phyloP scores from a whole-genome alignment of 1,284 basidiomycete genomes.

The Ceratobasidium sp. region DNA sequence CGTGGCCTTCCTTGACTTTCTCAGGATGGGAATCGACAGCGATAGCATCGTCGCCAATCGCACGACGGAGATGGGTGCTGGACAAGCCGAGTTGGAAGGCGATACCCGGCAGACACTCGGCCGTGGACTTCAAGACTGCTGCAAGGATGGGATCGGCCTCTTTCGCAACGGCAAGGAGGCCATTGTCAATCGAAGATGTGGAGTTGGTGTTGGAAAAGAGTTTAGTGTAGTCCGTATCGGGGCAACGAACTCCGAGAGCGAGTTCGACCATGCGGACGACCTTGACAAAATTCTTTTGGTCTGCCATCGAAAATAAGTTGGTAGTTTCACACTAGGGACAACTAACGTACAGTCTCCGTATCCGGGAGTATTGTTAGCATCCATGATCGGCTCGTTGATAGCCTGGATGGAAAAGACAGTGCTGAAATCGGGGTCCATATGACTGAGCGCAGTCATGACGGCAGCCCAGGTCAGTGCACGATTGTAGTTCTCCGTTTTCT shows the following conservation, averaged over 20 bases:
- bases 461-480: constrained; percentile 78
- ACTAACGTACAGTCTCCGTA: constrained; percentile 65
- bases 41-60: neutral
- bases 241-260: constrained; percentile 59
- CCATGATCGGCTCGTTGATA: constrained; percentile 75
- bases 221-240: constrained; percentile 42
- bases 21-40: neutral
- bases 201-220: constrained; percentile 52
- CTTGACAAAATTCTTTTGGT: constrained; percentile 72
- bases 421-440: constrained; percentile 68
- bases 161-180: constrained; percentile 50
- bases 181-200: constrained; percentile 39
- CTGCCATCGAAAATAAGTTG: constrained; percentile 49
- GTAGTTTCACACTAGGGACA: neutral
- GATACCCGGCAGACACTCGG: constrained; percentile 59
- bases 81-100: constrained; percentile 43
- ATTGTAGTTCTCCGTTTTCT: constrained; percentile 73
- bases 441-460: constrained; percentile 73
- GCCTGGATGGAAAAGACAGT: constrained; percentile 75
- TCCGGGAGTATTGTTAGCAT: constrained; percentile 66
- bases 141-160: constrained; percentile 54
- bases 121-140: constrained; percentile 57
- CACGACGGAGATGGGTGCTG: neutral
- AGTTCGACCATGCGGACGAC: constrained; percentile 69
- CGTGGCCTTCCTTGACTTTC: neutral